These are phyloP conservation scores for Naganishia friedmannii DNA, from an alignment of 768 basidiomycete species.

Conservation along the genomic window DNA sequence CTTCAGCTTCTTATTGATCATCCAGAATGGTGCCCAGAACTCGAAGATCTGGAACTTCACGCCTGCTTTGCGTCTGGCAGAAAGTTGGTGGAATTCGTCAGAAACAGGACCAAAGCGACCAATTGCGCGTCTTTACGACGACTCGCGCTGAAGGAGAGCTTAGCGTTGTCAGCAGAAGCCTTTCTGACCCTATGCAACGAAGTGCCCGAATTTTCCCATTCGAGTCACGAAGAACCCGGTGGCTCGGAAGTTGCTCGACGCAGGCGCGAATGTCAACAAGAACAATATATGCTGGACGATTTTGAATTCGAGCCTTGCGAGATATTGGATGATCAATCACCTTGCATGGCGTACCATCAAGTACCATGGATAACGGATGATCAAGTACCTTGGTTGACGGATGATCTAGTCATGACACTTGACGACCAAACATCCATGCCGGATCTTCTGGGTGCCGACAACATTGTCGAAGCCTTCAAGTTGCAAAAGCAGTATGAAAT, in stretches of 20 bases:
- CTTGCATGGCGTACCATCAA: not conserved
- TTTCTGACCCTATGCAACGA: not conserved
- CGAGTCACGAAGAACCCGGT: not conserved
- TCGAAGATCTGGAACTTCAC: not conserved
- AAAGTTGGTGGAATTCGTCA: not conserved
- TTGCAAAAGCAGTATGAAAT: no score
- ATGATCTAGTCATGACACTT: no score
- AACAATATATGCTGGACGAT: not conserved
- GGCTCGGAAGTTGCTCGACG: not conserved
- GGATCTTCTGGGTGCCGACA: no score
- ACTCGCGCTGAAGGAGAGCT: not conserved
- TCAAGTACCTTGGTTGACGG: no score
- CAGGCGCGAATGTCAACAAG: not conserved
- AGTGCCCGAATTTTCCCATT: not conserved
- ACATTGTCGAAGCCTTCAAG: no score
- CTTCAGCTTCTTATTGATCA: not conserved
- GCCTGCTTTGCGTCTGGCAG: not conserved
- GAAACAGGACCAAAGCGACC: not conserved
- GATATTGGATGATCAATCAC: not conserved
- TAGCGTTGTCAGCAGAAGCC: not conserved
- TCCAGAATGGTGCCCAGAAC: constrained; percentile 1
- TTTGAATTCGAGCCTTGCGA: not conserved
- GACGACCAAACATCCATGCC: no score
- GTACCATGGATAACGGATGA: no score
- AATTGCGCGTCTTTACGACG: not conserved